Evolutionary conservation across 208 protist species (phyloP).

Genomic region (Leishmania tarentolae): DNA sequence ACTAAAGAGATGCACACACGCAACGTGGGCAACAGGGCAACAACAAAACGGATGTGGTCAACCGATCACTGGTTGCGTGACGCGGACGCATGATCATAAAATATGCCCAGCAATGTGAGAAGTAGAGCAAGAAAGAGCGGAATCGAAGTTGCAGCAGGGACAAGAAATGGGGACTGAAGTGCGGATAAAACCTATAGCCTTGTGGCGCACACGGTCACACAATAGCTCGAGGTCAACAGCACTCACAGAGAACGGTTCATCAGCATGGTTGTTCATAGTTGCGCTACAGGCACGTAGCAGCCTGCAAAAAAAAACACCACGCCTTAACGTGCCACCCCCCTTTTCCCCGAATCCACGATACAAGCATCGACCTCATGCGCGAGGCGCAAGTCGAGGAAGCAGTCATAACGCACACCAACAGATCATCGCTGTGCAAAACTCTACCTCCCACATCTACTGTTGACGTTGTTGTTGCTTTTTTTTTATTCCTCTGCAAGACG

Average conservation of each 20-base stretch:
- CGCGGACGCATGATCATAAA: background rate
- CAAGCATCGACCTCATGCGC: background rate
- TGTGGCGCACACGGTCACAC: background rate
- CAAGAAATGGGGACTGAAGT: background rate
- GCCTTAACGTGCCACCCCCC: background rate
- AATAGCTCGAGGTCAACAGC: background rate
- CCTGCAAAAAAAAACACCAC: background rate
- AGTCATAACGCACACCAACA: background rate
- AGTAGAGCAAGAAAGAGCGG: background rate
- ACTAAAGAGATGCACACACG: background rate
- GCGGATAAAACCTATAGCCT: background rate
- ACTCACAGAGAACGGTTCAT: background rate
- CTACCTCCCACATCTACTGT: background rate
- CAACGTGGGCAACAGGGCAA: background rate
- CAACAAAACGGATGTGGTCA: background rate
- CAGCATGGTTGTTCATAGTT: background rate
- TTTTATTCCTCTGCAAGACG: background rate
- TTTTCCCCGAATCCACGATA: background rate
- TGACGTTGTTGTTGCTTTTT: background rate
- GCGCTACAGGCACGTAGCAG: background rate
- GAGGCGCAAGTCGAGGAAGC: background rate
- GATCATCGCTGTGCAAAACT: background rate
- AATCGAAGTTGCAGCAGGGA: background rate
- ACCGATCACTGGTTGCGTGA: background rate
- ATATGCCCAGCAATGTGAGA: background rate